Conservation (phyloP, 306 rosid species). For the Cicer pinnatifidum region DNA sequence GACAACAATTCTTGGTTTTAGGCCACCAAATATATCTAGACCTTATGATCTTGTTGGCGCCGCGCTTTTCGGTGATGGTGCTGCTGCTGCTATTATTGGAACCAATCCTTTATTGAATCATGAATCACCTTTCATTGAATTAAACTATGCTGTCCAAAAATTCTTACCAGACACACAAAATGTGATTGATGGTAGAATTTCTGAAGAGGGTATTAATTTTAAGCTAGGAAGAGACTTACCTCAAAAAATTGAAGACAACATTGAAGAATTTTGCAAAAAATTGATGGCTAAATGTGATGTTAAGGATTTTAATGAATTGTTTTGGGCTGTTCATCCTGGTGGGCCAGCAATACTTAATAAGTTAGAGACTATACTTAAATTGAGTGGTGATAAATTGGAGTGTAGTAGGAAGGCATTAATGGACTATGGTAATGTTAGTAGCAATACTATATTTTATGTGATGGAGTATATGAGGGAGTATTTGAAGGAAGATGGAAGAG, state of each 20-base stretch:
- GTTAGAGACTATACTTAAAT: conserved; percentile 61
- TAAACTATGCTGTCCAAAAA: conserved; percentile 74
- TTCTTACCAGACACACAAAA: conserved; percentile 75
- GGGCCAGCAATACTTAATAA: conserved; percentile 89
- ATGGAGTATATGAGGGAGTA: conserved; percentile 85
- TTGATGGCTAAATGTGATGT: conserved; percentile 53
- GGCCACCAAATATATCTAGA: conserved; percentile 80
- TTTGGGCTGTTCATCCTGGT: conserved; percentile 97
- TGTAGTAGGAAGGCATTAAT: conserved; percentile 82
- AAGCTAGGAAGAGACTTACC: conserved; percentile 96
- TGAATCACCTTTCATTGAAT: conserved; percentile 87
- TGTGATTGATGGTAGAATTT: conserved; percentile 78
- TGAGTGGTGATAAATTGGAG: conserved; percentile 67
- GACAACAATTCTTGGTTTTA: conserved; percentile 87
- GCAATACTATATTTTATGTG: conserved; percentile 90
- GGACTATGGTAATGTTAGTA: conserved; percentile 92
- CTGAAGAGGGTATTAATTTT: conserved; percentile 90
- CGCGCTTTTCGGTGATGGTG: conserved; percentile 96
- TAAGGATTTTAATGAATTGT: conserved; percentile 69
- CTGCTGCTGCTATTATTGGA: conserved; percentile 86
- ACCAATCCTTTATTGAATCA: conserved; percentile 54
- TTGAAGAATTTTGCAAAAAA: conserved; percentile 78
- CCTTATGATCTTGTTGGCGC: conserved; percentile 98
- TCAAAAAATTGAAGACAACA: conserved; percentile 84
- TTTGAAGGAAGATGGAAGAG: conserved; percentile 53